These are phyloP conservation scores for Sphenostylis stenocarpa DNA, from an alignment of 306 rosid species.

Conservation along the genomic window DNA sequence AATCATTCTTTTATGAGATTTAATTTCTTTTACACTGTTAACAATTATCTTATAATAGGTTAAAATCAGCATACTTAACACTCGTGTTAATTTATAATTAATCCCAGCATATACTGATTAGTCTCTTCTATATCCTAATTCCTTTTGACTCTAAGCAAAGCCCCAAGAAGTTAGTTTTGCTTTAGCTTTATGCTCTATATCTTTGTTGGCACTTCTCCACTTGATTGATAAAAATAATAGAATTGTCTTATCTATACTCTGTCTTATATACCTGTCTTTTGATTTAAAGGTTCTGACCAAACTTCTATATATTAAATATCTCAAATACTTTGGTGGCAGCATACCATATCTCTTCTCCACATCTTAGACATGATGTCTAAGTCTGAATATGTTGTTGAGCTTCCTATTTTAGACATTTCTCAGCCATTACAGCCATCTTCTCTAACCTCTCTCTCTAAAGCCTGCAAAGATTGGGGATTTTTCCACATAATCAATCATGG, in stretches of 20 bases:
- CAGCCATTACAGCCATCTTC: conserved; percentile 62
- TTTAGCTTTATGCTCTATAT: conserved; percentile 30
- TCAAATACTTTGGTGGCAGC: conserved; percentile 48
- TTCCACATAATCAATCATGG: conserved; percentile 93
- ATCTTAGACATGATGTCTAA: conserved; percentile 54
- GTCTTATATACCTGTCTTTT: conserved; percentile 20
- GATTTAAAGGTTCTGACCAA: conserved; percentile 40
- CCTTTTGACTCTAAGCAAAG: conserved; percentile 2
- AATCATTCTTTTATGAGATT: background rate
- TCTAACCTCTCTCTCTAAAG: conserved; percentile 59
- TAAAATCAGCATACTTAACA: too few species aligned
- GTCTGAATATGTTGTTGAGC: conserved; percentile 55
- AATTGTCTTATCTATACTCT: conserved; percentile 33
- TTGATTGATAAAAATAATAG: conserved; percentile 13
- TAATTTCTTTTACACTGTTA: background rate
- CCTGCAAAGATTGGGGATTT: conserved; percentile 91
- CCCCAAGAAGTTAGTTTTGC: conserved; percentile 31
- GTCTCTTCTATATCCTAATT: background rate
- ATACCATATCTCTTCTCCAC: conserved; percentile 52
- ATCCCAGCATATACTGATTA: background rate
- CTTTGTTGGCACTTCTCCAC: conserved; percentile 44
- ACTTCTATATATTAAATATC: conserved; percentile 45
- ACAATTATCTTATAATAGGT: too few species aligned
- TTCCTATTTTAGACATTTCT: conserved; percentile 84
- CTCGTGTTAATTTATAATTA: too few species aligned